A percentile compares a stretch with the other conserved stretches of the same genome.
These are phyloP conservation scores for Fraxinus albicans DNA, from an alignment of 305 asterid genomes.

Conservation along the genomic window DNA sequence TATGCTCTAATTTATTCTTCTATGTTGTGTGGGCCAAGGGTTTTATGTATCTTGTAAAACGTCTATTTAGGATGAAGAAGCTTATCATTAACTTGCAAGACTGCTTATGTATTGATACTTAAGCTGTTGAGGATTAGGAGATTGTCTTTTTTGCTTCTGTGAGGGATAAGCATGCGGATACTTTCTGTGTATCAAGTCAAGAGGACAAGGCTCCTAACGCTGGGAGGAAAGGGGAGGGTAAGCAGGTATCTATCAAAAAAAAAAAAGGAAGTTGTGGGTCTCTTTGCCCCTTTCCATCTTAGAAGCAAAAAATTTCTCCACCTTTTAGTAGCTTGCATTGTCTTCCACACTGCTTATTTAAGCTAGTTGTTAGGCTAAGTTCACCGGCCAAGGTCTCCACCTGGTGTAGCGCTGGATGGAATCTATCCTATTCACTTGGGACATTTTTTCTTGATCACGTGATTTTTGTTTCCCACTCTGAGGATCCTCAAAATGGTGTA, in stretches of 20 bases:
- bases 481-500: not conserved
- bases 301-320: not conserved
- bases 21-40: not conserved
- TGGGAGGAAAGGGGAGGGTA: not conserved
- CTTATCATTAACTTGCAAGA: not conserved
- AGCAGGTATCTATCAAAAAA: too few species aligned
- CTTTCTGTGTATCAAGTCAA: not conserved
- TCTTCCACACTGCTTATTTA: not conserved
- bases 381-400: not conserved
- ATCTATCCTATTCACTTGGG: not conserved
- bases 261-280: not conserved
- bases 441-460: not conserved
- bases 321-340: not conserved
- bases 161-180: not conserved
- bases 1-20: not conserved
- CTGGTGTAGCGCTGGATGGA: not conserved
- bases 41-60: not conserved
- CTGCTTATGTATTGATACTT: not conserved
- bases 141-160: not conserved
- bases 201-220: not conserved
- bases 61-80: not conserved
- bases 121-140: not conserved
- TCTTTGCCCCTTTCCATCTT: not conserved
- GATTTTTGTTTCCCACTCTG: conserved; percentile 9
- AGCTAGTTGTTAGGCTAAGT: not conserved